Percentiles rank a stretch among this genome's conserved stretches.
Evolutionary conservation across 768 basidiomycete genomes (phyloP).

Genomic region (Hypsizygus marmoreus): DNA sequence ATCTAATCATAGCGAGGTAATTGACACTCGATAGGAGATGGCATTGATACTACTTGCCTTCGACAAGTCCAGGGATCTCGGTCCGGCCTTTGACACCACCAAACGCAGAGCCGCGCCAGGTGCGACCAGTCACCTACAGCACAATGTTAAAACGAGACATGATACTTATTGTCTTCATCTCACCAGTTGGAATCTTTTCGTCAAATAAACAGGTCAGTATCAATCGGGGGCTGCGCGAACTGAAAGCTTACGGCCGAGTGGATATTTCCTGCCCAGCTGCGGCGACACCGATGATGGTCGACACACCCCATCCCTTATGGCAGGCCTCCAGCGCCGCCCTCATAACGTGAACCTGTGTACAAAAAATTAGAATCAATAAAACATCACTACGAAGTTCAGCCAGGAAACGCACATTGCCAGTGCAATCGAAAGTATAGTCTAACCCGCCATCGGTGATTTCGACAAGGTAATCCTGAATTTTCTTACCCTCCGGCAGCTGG

Average conservation of each 20-base stretch:
- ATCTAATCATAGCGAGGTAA: slow-evolving; percentile 43
- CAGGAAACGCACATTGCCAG: slow-evolving; percentile 66
- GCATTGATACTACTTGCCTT: slow-evolving; percentile 51
- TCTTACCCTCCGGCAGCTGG: slow-evolving; percentile 71
- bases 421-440: slow-evolving; percentile 97
- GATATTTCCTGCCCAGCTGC: slow-evolving; percentile 95
- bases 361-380: background rate
- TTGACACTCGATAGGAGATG: background rate
- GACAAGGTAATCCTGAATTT: slow-evolving; percentile 86
- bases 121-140: slow-evolving; percentile 79
- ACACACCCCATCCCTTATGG: slow-evolving; percentile 99
- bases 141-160: slow-evolving; percentile 9
- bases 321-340: slow-evolving; percentile 95
- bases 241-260: slow-evolving; percentile 71
- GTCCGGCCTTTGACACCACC: slow-evolving; percentile 98
- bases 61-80: slow-evolving; percentile 90
- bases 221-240: background rate
- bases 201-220: background rate
- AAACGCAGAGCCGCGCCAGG: slow-evolving; percentile 94
- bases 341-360: slow-evolving; percentile 86
- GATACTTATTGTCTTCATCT: slow-evolving; percentile 9
- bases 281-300: slow-evolving; percentile 94
- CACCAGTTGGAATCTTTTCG: slow-evolving; percentile 55
- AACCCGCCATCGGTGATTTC: slow-evolving; percentile 96
- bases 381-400: background rate